phyloP scores from a whole-genome alignment of 306 rosid species.

The Malus orientalis region DNA sequence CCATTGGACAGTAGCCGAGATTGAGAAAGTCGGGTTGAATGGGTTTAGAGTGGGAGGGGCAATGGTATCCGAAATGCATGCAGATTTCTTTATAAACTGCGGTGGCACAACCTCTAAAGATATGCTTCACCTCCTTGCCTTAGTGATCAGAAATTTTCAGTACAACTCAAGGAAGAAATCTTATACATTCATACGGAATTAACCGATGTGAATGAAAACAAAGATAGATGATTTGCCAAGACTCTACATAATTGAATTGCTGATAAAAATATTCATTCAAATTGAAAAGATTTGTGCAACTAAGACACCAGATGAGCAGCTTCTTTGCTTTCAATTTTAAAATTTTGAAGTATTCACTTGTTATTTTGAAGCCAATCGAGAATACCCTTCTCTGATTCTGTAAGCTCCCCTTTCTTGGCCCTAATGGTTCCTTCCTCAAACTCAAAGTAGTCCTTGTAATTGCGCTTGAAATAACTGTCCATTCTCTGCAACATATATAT shows the following conservation, averaged over 20 bases:
- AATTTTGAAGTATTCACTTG: slow-evolving; percentile 24
- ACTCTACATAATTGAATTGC: neutral
- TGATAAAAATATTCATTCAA: neutral
- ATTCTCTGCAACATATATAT: slow-evolving; percentile 42
- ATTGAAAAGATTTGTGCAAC: neutral
- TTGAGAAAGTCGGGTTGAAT: slow-evolving; percentile 23
- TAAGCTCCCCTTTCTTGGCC: slow-evolving; percentile 37
- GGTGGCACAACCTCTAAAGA: slow-evolving; percentile 31
- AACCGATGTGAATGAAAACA: neutral
- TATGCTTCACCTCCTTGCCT: slow-evolving; percentile 21
- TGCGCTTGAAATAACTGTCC: slow-evolving; percentile 80
- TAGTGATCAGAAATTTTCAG: slow-evolving; percentile 19
- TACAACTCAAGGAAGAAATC: slow-evolving; percentile 21
- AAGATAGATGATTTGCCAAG: neutral
- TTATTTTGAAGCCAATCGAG: slow-evolving; percentile 75
- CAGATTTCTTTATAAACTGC: slow-evolving; percentile 19
- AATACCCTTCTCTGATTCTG: slow-evolving; percentile 77
- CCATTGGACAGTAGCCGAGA: slow-evolving; percentile 18
- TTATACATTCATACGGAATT: neutral
- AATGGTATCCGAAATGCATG: slow-evolving; percentile 23
- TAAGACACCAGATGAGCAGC: neutral
- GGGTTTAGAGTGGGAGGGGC: slow-evolving; percentile 24
- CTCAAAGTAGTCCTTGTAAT: slow-evolving; percentile 92
- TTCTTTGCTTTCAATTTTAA: neutral
- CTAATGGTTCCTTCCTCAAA: slow-evolving; percentile 57